Conservation (phyloP, 177 flowering plant species). For the Vitis hybrid region DNA sequence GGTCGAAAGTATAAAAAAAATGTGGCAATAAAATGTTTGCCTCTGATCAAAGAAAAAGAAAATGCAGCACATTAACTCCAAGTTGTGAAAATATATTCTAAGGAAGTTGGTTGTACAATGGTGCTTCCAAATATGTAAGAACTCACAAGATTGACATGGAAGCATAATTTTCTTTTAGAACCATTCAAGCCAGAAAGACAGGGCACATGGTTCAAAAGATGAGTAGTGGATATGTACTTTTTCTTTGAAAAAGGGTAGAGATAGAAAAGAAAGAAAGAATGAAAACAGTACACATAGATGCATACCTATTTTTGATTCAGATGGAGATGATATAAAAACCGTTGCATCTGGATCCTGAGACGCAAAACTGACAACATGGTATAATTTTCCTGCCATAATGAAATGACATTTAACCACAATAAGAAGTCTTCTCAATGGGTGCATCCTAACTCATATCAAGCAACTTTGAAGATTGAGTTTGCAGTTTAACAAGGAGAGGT, state of each 20-base stretch:
- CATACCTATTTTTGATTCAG: conserved; percentile 56
- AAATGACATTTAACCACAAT: conserved; percentile 3
- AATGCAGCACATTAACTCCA: too few relatives aligned
- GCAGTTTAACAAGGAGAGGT: neutral
- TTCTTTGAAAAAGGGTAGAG: neutral
- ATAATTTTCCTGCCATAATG: conserved; percentile 47
- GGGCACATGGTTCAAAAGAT: too few relatives aligned
- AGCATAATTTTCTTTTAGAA: too few relatives aligned
- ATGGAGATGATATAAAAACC: conserved; percentile 47
- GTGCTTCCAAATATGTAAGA: too few relatives aligned
- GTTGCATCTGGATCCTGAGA: conserved; percentile 51
- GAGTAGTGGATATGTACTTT: too few relatives aligned
- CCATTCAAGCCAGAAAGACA: too few relatives aligned
- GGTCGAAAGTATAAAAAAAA: too few relatives aligned
- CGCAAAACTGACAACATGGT: conserved; percentile 46
- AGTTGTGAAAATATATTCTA: too few relatives aligned
- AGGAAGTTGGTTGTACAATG: too few relatives aligned
- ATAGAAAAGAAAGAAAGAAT: neutral
- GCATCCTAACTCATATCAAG: neutral
- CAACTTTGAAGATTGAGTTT: neutral
- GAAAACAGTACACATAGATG: neutral
- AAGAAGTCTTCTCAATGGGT: neutral
- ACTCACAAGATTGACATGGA: too few relatives aligned
- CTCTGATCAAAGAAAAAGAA: too few relatives aligned
- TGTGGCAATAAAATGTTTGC: too few relatives aligned